These are phyloP conservation scores for Linnemannia hyalina DNA, from an alignment of 192 early-diverging fungal species.

Conservation along the genomic window DNA sequence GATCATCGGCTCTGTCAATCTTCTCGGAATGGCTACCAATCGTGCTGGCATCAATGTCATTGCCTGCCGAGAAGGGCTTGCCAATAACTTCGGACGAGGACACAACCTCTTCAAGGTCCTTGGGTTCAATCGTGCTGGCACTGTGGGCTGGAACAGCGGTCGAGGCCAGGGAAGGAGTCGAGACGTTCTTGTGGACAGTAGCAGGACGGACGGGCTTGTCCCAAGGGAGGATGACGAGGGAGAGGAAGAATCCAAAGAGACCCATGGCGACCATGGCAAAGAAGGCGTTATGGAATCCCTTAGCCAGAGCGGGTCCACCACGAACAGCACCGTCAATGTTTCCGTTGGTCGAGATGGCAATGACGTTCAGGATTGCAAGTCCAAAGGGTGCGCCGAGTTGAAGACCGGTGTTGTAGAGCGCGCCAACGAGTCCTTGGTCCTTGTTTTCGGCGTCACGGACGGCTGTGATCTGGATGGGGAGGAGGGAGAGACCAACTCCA, in stretches of 20 bases:
- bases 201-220: slow-evolving; percentile 8
- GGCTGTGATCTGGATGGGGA: slow-evolving; percentile 41
- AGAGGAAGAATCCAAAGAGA: slow-evolving; percentile 22
- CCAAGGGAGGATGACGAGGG: slow-evolving; percentile 17
- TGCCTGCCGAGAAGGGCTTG: not conserved
- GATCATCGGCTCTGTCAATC: not conserved
- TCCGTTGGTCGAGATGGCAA: slow-evolving; percentile 34
- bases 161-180: slow-evolving; percentile 32
- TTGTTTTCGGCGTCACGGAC: slow-evolving; percentile 39
- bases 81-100: not conserved
- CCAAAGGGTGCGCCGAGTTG: slow-evolving; percentile 55
- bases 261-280: slow-evolving; percentile 44
- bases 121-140: not conserved
- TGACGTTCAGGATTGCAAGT: slow-evolving; percentile 49
- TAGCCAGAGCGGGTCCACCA: slow-evolving; percentile 23
- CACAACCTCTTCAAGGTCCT: slow-evolving; percentile 20
- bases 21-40: slow-evolving; percentile 5
- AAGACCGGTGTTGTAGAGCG: slow-evolving; percentile 48
- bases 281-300: slow-evolving; percentile 45
- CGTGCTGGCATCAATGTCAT: slow-evolving; percentile 12
- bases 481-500: slow-evolving; percentile 33
- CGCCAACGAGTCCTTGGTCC: slow-evolving; percentile 47
- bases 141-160: not conserved
- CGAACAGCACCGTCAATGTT: not conserved
- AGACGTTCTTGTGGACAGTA: slow-evolving; percentile 1